Percentiles rank a stretch among this genome's conserved stretches.
Conservation (phyloP, 2,329 filamentous ascomycete genomes). For the Talaromyces amestolkiae region DNA sequence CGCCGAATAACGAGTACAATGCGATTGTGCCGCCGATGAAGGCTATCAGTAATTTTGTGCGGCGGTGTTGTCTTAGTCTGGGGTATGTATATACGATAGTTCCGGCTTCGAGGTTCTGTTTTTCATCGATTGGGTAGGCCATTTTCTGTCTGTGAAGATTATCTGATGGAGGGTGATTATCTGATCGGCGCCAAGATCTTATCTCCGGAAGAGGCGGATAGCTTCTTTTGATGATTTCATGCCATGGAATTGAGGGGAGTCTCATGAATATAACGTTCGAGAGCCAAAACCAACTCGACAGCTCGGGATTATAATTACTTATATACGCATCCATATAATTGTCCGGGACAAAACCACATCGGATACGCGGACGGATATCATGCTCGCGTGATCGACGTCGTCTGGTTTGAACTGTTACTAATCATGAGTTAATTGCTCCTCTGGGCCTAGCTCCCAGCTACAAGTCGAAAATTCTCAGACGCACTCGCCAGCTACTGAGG, state of each 20-base stretch:
- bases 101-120: neutral
- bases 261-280: neutral
- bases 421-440: slow-evolving; percentile 7
- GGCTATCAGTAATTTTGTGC: neutral
- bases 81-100: neutral
- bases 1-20: slow-evolving; percentile 2
- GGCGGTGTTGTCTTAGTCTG: neutral
- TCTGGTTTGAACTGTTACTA: neutral
- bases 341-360: neutral
- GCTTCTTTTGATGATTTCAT: neutral
- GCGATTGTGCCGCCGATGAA: slow-evolving; percentile 9
- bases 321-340: neutral
- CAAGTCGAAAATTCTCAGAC: neutral
- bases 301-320: neutral
- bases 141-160: neutral
- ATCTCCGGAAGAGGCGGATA: neutral
- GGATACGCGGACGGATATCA: neutral
- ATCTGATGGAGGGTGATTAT: neutral
- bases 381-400: slow-evolving; percentile 10
- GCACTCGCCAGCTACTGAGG: neutral
- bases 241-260: neutral
- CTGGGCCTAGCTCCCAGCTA: neutral
- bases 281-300: neutral
- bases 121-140: neutral
- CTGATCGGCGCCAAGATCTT: slow-evolving; percentile 4